These are phyloP conservation scores for Fusarium oxysporum DNA, from an alignment of 2,329 filamentous ascomycete genomes.

Conservation along the genomic window DNA sequence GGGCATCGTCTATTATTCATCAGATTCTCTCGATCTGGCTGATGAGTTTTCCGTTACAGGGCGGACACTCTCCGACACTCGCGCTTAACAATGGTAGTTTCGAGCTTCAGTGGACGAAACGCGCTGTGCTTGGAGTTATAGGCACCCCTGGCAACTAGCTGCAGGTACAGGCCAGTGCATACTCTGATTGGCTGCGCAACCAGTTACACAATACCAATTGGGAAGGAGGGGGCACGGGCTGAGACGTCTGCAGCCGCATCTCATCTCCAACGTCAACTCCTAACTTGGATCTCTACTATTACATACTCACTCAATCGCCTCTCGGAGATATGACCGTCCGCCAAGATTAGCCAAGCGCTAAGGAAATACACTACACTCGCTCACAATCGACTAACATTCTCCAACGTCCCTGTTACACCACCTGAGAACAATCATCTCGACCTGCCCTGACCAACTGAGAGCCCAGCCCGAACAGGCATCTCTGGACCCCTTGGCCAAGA, in stretches of 20 bases:
- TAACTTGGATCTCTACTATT: conserved; percentile 5
- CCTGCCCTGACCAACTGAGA: not conserved
- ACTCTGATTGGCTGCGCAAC: conserved; percentile 35
- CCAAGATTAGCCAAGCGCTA: conserved; percentile 39
- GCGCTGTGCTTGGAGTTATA: conserved; percentile 27
- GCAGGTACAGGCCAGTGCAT: conserved; percentile 4
- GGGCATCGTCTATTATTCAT: conserved; percentile 2
- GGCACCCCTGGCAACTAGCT: conserved; percentile 24
- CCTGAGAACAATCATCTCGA: conserved; percentile 23
- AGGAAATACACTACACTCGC: not conserved
- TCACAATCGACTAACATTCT: conserved; percentile 27
- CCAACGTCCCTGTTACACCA: conserved; percentile 32
- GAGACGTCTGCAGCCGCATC: conserved; percentile 42
- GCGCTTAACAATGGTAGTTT: conserved; percentile 32
- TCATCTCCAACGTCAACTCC: conserved; percentile 17
- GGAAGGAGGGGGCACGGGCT: conserved; percentile 30
- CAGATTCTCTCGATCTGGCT: not conserved
- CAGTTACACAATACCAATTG: conserved; percentile 6
- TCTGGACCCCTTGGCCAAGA: conserved; percentile 15
- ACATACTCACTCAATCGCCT: not conserved
- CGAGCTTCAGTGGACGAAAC: conserved; percentile 42
- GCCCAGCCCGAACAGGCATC: conserved; percentile 7
- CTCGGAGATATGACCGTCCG: conserved; percentile 20
- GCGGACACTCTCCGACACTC: conserved; percentile 30
- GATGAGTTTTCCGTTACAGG: conserved; percentile 18